Conservation (phyloP, 2,329 filamentous ascomycete species). For the Verticillium dahliae region DNA sequence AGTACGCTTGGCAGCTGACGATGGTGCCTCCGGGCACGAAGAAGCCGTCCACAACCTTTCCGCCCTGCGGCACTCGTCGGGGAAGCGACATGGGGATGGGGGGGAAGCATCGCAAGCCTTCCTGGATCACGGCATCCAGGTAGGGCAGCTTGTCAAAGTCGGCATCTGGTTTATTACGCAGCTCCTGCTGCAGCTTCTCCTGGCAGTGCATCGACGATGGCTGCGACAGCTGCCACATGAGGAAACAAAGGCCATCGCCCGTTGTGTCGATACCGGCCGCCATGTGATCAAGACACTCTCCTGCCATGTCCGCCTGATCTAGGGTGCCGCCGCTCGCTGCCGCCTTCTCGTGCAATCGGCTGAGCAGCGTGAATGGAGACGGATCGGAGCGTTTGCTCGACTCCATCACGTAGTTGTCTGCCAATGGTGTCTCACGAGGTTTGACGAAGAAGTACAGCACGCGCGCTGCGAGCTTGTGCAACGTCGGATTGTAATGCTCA, state of each 20-base stretch:
- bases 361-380: conserved; percentile 50
- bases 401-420: conserved; percentile 52
- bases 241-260: conserved; percentile 61
- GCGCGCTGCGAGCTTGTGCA: conserved; percentile 40
- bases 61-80: conserved; percentile 47
- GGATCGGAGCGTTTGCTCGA: conserved; percentile 38
- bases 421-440: conserved; percentile 51
- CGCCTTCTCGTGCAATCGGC: conserved; percentile 48
- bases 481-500: conserved; percentile 46
- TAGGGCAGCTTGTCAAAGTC: conserved; percentile 46
- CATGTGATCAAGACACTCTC: conserved; percentile 67
- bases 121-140: conserved; percentile 57
- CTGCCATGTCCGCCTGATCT: conserved; percentile 49
- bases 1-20: conserved; percentile 56
- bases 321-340: conserved; percentile 27
- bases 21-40: conserved; percentile 46
- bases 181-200: conserved; percentile 43
- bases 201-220: conserved; percentile 47
- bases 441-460: conserved; percentile 42
- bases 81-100: conserved; percentile 64
- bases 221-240: conserved; percentile 66
- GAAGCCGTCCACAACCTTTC: conserved; percentile 48
- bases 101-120: conserved; percentile 56
- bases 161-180: conserved; percentile 31
- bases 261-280: conserved; percentile 67